Evolutionary conservation across 306 rosid genomes (phyloP).

Genomic region (Casuarina cunninghamiana): DNA sequence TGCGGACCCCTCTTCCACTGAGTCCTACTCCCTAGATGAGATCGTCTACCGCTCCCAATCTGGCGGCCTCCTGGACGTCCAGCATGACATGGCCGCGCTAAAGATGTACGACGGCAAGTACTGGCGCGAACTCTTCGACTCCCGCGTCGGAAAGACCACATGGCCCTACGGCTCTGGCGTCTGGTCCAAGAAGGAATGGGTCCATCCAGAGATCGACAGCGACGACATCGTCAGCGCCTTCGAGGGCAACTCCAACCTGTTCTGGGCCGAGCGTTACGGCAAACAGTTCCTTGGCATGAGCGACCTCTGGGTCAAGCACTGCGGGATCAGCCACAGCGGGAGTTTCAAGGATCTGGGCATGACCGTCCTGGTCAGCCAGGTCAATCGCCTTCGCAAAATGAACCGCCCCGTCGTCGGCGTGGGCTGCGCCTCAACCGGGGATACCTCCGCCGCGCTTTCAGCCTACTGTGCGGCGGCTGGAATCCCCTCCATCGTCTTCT

Average conservation of each 20-base stretch:
- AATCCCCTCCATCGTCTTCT: slow-evolving; percentile 70
- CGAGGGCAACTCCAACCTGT: slow-evolving; percentile 80
- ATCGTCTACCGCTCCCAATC: slow-evolving; percentile 77
- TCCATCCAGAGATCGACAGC: slow-evolving; percentile 66
- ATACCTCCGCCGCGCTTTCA: slow-evolving; percentile 77
- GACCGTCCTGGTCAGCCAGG: slow-evolving; percentile 90
- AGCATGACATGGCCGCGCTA: slow-evolving; percentile 65
- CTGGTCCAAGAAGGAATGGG: slow-evolving; percentile 93
- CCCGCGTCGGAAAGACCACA: slow-evolving; percentile 71
- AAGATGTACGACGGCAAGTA: slow-evolving; percentile 62
- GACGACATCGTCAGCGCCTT: slow-evolving; percentile 76
- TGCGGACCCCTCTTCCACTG: slow-evolving; percentile 46
- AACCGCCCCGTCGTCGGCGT: slow-evolving; percentile 71
- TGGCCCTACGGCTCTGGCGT: slow-evolving; percentile 94
- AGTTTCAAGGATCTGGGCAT: slow-evolving; percentile 84
- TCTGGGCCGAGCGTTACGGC: slow-evolving; percentile 91
- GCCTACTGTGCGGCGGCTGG: slow-evolving; percentile 78
- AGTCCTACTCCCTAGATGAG: slow-evolving; percentile 84
- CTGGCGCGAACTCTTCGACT: slow-evolving; percentile 82
- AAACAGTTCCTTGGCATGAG: slow-evolving; percentile 67
- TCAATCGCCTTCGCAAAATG: slow-evolving; percentile 66
- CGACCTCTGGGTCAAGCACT: slow-evolving; percentile 85
- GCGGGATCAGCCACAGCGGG: slow-evolving; percentile 86
- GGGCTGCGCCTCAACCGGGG: slow-evolving; percentile 85
- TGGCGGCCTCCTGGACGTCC: slow-evolving; percentile 76